These are phyloP conservation scores for Rhizomucor miehei DNA, from an alignment of 371 early-diverging fungal species.

Conservation along the genomic window DNA sequence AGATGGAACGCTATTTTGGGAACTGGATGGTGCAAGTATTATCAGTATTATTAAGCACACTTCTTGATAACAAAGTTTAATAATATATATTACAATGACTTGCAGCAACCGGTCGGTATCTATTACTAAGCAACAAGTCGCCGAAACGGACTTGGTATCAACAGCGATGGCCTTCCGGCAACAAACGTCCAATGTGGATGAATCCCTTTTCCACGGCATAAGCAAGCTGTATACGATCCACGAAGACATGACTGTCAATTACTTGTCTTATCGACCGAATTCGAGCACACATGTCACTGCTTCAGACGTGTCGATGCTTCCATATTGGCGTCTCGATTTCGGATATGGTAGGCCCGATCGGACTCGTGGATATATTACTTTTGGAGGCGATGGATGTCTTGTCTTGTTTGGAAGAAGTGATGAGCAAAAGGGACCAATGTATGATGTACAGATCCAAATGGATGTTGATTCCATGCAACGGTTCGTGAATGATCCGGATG, in stretches of 20 bases:
- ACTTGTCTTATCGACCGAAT: slow-evolving; percentile 34
- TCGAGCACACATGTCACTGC: slow-evolving; percentile 26
- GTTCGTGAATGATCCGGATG: slow-evolving; percentile 35
- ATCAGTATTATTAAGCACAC: background rate
- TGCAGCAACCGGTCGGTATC: slow-evolving; percentile 11
- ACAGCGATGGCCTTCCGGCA: slow-evolving; percentile 26
- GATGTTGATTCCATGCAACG: slow-evolving; percentile 32
- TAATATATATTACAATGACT: too few species aligned
- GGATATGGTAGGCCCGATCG: slow-evolving; percentile 35
- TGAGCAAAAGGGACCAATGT: slow-evolving; percentile 21
- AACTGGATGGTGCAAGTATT: slow-evolving; percentile 39
- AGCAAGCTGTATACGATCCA: slow-evolving; percentile 36
- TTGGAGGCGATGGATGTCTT: slow-evolving; percentile 39
- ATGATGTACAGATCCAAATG: slow-evolving; percentile 42
- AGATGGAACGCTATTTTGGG: slow-evolving; percentile 36
- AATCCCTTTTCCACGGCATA: slow-evolving; percentile 32
- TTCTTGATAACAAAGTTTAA: too few species aligned
- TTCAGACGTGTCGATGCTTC: slow-evolving; percentile 29
- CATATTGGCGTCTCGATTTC: slow-evolving; percentile 37
- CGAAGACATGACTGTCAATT: slow-evolving; percentile 41
- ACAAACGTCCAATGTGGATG: slow-evolving; percentile 8
- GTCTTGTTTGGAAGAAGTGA: slow-evolving; percentile 32
- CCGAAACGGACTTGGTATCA: slow-evolving; percentile 13
- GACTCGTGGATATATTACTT: slow-evolving; percentile 37
- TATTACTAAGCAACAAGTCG: slow-evolving; percentile 12